Percentiles rank a stretch among this genome's conserved stretches.
phyloP scores from a whole-genome alignment of 257 asterid genomes.

The Lavandula angustifolia region DNA sequence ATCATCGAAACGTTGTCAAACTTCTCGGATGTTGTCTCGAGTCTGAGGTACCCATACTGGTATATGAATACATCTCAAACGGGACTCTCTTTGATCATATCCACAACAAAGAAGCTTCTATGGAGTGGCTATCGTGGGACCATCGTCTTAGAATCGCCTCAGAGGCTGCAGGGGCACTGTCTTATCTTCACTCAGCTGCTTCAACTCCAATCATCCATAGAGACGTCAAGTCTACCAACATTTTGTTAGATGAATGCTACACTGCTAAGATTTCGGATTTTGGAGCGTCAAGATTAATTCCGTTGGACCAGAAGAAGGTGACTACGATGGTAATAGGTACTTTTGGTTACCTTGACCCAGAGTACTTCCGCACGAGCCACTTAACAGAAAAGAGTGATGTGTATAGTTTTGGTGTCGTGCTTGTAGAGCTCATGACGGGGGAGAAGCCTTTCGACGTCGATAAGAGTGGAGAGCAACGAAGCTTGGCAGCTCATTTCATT shows the following conservation, averaged over 20 bases:
- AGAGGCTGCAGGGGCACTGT: conserved; percentile 55
- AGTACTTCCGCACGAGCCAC: conserved; percentile 61
- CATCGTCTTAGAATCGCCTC: conserved; percentile 63
- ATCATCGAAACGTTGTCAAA: conserved; percentile 74
- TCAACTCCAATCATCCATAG: conserved; percentile 59
- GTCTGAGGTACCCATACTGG: conserved; percentile 70
- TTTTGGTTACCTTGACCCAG: conserved; percentile 73
- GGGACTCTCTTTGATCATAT: conserved; percentile 65
- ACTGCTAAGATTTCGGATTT: conserved; percentile 70
- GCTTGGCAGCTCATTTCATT: conserved; percentile 42
- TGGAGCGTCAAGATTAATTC: conserved; percentile 71
- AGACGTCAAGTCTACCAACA: conserved; percentile 77
- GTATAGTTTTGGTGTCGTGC: conserved; percentile 71
- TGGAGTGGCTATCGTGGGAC: conserved; percentile 63
- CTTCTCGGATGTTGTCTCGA: conserved; percentile 79
- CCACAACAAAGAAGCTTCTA: conserved; percentile 23
- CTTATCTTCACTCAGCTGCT: conserved; percentile 76
- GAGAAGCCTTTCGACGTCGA: conserved; percentile 52
- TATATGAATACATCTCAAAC: conserved; percentile 65
- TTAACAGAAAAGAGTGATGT: conserved; percentile 76
- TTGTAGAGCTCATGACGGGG: conserved; percentile 63
- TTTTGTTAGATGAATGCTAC: conserved; percentile 55
- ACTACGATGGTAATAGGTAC: conserved; percentile 55
- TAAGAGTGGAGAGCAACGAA: conserved; percentile 44
- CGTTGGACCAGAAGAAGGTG: conserved; percentile 36